Evolutionary conservation across 257 asterid genomes (phyloP), one percentile per base, ranked within the genome.

Genomic region (Avicennia marina): DNA sequence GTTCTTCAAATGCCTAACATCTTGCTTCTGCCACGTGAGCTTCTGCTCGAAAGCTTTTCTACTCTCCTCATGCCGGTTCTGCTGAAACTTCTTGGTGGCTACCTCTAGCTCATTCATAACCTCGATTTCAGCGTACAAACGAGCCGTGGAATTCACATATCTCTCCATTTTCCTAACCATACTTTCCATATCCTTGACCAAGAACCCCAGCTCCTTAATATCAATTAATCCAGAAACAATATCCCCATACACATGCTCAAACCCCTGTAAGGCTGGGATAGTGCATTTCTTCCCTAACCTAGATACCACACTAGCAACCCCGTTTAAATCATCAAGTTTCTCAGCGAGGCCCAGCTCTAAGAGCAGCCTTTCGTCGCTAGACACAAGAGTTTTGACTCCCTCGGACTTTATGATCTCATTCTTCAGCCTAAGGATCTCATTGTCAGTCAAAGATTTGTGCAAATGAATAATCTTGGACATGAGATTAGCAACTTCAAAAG

Each of bases 401-500:
- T 78, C 81, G 29, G 74, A 75, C 56, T 74, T 82, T 38, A 93
- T 75, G 87, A 86, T 89, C 77, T 93, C 98, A 57, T 78, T 80
- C 64, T 80, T 88, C 27, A 93, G 88, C 83, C 60, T 86, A 10
- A 39, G 52, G 5, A 83, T 71, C 65, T 83, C 98, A 29, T n/a
- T 24, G 13, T 82, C 87, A 62, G 83, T 52, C 65, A 93, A 67
- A 24, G 97, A 89, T 57, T 82, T 93, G 56, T 93, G 94, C 62
- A 88, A 68, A 66, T 86, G 80, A 68, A 93, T 71, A 73, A 89
- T 70, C 67, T 82, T 93, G 57, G 95, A 86, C 98, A 93, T 93
- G 47, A 93, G 81, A 76, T 89, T 93, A 72, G 97, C 97, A 50
- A 89, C 97, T 72, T 93, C 98, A 65, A 93, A 93, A 17, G 97